phyloP scores from a whole-genome alignment of 768 basidiomycete species.

The Termitomyces sp. region DNA sequence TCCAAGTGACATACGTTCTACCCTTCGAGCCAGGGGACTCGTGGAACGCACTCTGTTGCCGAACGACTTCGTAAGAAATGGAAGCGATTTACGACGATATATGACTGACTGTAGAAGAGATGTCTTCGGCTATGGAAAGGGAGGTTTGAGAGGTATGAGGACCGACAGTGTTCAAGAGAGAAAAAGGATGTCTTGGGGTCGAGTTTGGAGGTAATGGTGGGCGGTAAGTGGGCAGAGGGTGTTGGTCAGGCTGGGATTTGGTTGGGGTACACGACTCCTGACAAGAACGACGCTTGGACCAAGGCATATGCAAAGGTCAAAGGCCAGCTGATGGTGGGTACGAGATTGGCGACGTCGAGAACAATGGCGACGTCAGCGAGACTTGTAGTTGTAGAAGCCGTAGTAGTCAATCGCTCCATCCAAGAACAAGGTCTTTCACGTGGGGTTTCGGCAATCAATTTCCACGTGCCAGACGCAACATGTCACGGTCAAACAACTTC shows the following conservation, averaged over 20 bases:
- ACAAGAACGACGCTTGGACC: conserved; percentile 18
- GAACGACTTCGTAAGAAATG: not conserved
- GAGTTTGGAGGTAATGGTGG: conserved; percentile 12
- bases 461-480: conserved; percentile 20
- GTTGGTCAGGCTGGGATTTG: conserved; percentile 15
- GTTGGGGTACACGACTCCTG: conserved; percentile 12
- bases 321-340: not conserved
- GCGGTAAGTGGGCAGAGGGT: conserved; percentile 10
- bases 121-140: conserved; percentile 7
- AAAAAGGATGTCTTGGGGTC: conserved; percentile 10
- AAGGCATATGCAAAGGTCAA: conserved; percentile 13
- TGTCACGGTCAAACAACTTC: conserved; percentile 11
- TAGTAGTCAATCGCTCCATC: conserved; percentile 14
- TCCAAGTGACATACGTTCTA: conserved; percentile 6
- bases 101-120: conserved; percentile 5
- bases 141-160: conserved; percentile 13
- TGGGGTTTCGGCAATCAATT: conserved; percentile 19
- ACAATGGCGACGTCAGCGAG: conserved; percentile 9
- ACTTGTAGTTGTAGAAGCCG: conserved; percentile 8
- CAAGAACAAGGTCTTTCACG: conserved; percentile 18
- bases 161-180: conserved; percentile 9
- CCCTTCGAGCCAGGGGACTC: not conserved
- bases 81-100: conserved; percentile 1
- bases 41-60: conserved; percentile 6
- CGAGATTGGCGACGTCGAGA: conserved; percentile 5